Percentiles rank a stretch among this genome's conserved stretches.
Conservation (phyloP, 192 early-diverging fungal species). For the Gaertneriomyces sp. region DNA sequence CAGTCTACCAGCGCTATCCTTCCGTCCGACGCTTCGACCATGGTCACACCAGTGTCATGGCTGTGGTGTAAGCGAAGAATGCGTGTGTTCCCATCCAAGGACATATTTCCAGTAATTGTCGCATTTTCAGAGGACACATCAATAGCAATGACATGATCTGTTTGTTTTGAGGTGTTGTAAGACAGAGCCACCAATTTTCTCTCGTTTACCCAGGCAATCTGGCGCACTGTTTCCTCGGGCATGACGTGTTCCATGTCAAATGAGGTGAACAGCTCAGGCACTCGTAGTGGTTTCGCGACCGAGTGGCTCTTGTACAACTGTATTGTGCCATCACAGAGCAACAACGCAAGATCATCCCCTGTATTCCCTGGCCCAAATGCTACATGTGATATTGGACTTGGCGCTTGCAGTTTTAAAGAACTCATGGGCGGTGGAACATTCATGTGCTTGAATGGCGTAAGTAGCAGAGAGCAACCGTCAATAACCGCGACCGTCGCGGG, state of each 20-base stretch:
- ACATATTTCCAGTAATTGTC: not conserved
- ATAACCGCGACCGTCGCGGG: conserved; percentile 69
- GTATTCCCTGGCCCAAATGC: conserved; percentile 57
- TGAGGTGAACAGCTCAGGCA: conserved; percentile 21
- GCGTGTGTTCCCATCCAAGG: not conserved
- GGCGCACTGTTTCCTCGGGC: conserved; percentile 38
- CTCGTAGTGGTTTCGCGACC: conserved; percentile 36
- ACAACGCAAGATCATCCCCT: conserved; percentile 70
- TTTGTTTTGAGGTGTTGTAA: conserved; percentile 4
- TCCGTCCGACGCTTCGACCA: conserved; percentile 23
- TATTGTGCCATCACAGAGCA: conserved; percentile 55
- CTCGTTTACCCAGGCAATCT: conserved; percentile 63
- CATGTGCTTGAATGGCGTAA: conserved; percentile 76
- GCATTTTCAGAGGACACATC: not conserved
- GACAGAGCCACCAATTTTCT: conserved; percentile 49
- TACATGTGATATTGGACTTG: conserved; percentile 51
- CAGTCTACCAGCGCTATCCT: conserved; percentile 12
- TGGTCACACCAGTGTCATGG: conserved; percentile 1
- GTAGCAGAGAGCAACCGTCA: conserved; percentile 60
- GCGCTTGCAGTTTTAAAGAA: conserved; percentile 37
- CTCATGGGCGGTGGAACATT: conserved; percentile 98
- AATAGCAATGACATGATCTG: conserved; percentile 12
- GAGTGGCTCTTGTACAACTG: conserved; percentile 18
- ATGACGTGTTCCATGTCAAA: not conserved
- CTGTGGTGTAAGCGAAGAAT: conserved; percentile 19